Conservation (phyloP, 2,329 filamentous ascomycete genomes). For the Pezicula rhizophila region DNA sequence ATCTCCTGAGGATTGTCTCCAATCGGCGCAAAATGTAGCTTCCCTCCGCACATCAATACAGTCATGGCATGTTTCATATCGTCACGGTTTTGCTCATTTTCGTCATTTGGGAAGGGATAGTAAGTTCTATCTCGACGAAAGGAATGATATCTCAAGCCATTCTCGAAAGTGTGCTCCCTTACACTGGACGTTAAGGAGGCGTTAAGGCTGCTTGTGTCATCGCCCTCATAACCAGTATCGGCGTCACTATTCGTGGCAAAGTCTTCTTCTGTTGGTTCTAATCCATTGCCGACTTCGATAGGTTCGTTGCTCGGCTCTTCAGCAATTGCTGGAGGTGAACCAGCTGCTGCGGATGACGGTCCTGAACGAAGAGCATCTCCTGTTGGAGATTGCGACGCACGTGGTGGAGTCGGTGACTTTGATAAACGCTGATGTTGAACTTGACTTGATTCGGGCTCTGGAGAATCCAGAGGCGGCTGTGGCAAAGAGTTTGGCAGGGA, state of each 20-base stretch:
- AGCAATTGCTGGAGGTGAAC: no score
- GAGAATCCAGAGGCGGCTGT: no score
- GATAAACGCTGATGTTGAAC: no score
- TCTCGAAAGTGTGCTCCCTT: constrained; percentile 44
- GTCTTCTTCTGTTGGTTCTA: background rate
- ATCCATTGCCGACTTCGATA: no score
- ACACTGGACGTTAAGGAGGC: constrained; percentile 24
- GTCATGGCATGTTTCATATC: constrained; percentile 23
- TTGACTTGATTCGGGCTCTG: no score
- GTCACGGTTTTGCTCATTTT: constrained; percentile 38
- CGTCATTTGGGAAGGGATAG: constrained; percentile 33
- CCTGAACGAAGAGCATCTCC: no score
- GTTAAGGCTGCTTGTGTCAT: constrained; percentile 1
- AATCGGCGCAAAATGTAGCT: constrained; percentile 38
- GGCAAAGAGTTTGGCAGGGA: no score
- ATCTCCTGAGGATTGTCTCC: constrained; percentile 26
- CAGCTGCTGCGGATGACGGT: no score
- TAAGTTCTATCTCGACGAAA: constrained; percentile 37
- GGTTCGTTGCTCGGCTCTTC: no score
- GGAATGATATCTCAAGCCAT: constrained; percentile 48
- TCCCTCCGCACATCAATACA: constrained; percentile 35
- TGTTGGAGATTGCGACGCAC: no score
- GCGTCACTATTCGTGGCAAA: background rate
- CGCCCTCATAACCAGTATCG: constrained; percentile 4
- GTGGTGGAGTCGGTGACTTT: no score